phyloP scores from a whole-genome alignment of 192 early-diverging fungal species.

The Rhizophagus clarus region DNA sequence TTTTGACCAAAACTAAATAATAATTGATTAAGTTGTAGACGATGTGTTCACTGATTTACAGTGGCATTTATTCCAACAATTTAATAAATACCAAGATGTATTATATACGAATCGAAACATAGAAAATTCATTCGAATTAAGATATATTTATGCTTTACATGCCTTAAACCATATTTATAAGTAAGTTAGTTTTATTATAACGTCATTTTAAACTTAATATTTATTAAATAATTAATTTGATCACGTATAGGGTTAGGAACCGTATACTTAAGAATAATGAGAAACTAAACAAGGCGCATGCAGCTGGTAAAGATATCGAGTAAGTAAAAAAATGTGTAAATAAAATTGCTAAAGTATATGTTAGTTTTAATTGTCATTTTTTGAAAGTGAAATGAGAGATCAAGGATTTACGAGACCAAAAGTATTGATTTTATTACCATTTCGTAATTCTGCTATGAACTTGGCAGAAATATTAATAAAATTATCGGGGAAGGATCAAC shows the following conservation, averaged over 20 bases:
- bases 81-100: slow-evolving; percentile 80
- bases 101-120: slow-evolving; percentile 64
- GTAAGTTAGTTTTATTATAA: slow-evolving; percentile 34
- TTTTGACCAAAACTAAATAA: slow-evolving; percentile 15
- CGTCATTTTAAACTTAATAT: not conserved
- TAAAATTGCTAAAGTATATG: slow-evolving; percentile 12
- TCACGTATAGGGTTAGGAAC: slow-evolving; percentile 55
- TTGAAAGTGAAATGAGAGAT: slow-evolving; percentile 78
- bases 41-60: slow-evolving; percentile 60
- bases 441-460: slow-evolving; percentile 80
- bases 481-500: slow-evolving; percentile 79
- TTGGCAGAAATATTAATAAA: slow-evolving; percentile 75
- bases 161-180: slow-evolving; percentile 91
- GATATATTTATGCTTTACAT: slow-evolving; percentile 77
- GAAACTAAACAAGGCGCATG: slow-evolving; percentile 66
- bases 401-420: slow-evolving; percentile 95
- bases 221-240: slow-evolving; percentile 11
- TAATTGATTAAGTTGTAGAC: slow-evolving; percentile 41
- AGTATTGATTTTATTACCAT: slow-evolving; percentile 87
- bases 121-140: slow-evolving; percentile 68
- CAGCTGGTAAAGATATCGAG: slow-evolving; percentile 52
- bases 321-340: slow-evolving; percentile 24
- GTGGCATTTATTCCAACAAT: slow-evolving; percentile 54
- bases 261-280: slow-evolving; percentile 80
- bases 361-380: slow-evolving; percentile 3